Conservation (phyloP, 2,329 filamentous ascomycete genomes). For the Lecanicillium sp. region DNA sequence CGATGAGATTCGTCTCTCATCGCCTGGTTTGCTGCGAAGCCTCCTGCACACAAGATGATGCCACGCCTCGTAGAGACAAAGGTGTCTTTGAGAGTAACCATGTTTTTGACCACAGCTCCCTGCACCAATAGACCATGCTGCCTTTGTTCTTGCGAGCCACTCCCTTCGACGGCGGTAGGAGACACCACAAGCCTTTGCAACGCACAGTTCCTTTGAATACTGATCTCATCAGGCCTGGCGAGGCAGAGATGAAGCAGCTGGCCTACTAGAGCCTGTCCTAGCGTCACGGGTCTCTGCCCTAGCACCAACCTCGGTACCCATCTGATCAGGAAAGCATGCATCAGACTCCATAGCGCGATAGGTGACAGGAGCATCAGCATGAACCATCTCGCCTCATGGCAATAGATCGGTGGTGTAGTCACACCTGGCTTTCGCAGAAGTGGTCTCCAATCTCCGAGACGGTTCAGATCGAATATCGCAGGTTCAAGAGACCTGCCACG, state of each 20-base stretch:
- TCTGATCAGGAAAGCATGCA: conserved; percentile 5
- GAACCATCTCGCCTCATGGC: conserved; percentile 9
- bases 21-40: conserved; percentile 27
- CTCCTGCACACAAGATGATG: conserved; percentile 30
- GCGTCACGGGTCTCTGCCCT: conserved; percentile 17
- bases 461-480: conserved; percentile 21
- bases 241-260: conserved; percentile 20
- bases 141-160: no score
- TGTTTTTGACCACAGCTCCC: not conserved
- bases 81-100: not conserved
- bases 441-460: conserved; percentile 22
- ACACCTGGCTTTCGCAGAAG: conserved; percentile 14
- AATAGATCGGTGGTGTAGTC: conserved; percentile 1
- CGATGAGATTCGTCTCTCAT: conserved; percentile 24
- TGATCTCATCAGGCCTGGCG: conserved; percentile 14
- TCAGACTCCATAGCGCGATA: conserved; percentile 12
- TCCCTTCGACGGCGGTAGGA: conserved; percentile 19
- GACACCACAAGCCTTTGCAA: conserved; percentile 17
- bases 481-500: conserved; percentile 25
- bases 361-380: conserved; percentile 12
- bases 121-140: no score
- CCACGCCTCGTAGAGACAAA: conserved; percentile 23
- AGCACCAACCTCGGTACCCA: conserved; percentile 10
- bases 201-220: conserved; percentile 17
- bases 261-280: conserved; percentile 22